Evolutionary conservation across 2,329 filamentous ascomycete species (phyloP), one percentile per base, ranked within the genome.

Genomic region (Corinectria fuckeliana): DNA sequence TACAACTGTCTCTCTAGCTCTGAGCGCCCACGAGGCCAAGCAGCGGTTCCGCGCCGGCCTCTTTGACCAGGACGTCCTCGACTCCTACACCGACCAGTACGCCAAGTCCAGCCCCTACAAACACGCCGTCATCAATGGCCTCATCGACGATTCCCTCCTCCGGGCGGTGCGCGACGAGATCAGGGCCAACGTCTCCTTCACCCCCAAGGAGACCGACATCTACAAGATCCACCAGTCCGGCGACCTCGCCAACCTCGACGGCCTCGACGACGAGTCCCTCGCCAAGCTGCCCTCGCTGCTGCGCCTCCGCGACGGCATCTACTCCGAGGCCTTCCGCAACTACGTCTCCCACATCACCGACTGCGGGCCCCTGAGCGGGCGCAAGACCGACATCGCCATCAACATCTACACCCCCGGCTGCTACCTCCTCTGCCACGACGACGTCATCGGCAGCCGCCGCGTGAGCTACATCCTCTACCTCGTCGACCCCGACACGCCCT

Each of bases 171-270:
- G 95, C 73, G 80, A 85, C 71, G 95, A 99, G 80, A 94, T 98
- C 76, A 89, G 90, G 76, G 84, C 90, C 68, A 93, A 97, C 73
- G 91, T 99, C 67, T 89, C 91, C 67, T 99, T 99, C 80, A 97
- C 95, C 11, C 93, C 93, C 69, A 99, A 99, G 77, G 95, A 99
- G 78, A 99, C 95, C 47, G 95, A 99, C 76, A 99, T 99, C 70
- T 99, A 99, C 85, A 97, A 96, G 79, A 98, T 99, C 73, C 93
- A 97, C 83, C 95, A 99, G 81, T 98, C 94, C 4, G 95, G 95
- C 66, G 95, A 99, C 75, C 85, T 99, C 30, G 95, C 95, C 45
- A 99, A 99, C 78, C 87, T 99, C 58, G 94, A 97, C 77, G 95
- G 95, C 21, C 86, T 99, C 41, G 92, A 96, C 62, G 89, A 96